Conservation (phyloP, 2,329 filamentous ascomycete genomes). For the Fusarium sp. region DNA sequence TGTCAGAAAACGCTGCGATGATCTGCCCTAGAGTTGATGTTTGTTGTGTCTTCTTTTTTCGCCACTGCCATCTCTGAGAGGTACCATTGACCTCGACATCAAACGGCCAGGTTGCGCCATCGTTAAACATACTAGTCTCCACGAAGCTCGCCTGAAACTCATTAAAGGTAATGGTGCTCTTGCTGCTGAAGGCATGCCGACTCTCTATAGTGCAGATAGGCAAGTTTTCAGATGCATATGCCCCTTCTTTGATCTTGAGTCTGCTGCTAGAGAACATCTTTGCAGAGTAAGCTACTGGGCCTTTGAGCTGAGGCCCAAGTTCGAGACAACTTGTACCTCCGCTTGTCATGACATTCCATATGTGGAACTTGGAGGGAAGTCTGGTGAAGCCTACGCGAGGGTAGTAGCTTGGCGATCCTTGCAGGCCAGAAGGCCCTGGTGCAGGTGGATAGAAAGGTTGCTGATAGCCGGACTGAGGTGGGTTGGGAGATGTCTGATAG, state of each 20-base stretch:
- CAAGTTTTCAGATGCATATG: neutral
- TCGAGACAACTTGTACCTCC: neutral
- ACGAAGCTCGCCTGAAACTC: neutral
- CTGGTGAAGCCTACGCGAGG: neutral
- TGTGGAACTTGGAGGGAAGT: neutral
- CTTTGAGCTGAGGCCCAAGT: neutral
- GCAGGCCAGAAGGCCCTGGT: neutral
- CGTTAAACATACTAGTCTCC: neutral
- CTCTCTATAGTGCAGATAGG: neutral
- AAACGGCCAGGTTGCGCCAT: neutral
- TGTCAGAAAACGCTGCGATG: neutral
- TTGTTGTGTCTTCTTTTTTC: neutral
- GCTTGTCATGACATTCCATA: neutral
- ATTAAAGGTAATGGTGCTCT: neutral
- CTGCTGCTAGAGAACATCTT: constrained; percentile 7
- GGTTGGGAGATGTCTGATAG: neutral
- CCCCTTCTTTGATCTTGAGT: neutral
- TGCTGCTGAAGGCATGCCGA: neutral
- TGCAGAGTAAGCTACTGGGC: neutral
- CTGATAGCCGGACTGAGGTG: neutral
- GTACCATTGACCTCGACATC: neutral
- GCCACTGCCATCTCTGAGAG: neutral
- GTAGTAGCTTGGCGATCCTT: neutral
- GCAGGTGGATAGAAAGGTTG: neutral
- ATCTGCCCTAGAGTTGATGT: neutral